Evolutionary conservation across 495 filamentous ascomycete genomes (phyloP).

Genomic region (Letharia lupina): DNA sequence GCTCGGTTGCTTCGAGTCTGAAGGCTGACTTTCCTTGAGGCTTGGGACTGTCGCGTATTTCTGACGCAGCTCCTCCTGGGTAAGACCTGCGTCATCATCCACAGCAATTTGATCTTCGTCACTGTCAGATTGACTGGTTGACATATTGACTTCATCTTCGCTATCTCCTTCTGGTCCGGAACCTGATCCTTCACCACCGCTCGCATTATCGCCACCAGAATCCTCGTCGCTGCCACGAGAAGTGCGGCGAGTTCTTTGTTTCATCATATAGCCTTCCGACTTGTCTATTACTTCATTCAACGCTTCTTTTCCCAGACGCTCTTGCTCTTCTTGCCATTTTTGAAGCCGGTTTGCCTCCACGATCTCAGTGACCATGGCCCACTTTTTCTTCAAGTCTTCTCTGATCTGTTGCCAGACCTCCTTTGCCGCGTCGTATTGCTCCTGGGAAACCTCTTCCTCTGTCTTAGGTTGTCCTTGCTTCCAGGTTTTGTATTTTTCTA

Average conservation of each 20-base stretch:
- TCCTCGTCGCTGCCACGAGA: conserved; percentile 33
- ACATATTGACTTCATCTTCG: conserved; percentile 66
- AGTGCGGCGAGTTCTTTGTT: conserved; percentile 45
- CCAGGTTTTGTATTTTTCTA: conserved; percentile 51
- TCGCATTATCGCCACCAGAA: conserved; percentile 44
- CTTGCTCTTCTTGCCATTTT: conserved; percentile 79
- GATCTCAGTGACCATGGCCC: conserved; percentile 68
- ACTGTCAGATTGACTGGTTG: conserved; percentile 50
- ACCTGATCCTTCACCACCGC: conserved; percentile 34
- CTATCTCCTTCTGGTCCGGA: conserved; percentile 26
- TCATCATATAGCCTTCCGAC: conserved; percentile 46
- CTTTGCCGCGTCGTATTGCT: conserved; percentile 38
- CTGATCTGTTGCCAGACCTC: conserved; percentile 59
- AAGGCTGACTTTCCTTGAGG: conserved; percentile 19
- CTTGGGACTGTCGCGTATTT: conserved; percentile 69
- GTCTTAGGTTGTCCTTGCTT: conserved; percentile 59
- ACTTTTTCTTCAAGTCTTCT: conserved; percentile 63
- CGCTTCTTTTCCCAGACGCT: conserved; percentile 68
- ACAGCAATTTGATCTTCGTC: conserved; percentile 43
- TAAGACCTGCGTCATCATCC: conserved; percentile 66
- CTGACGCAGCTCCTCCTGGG: conserved; percentile 63
- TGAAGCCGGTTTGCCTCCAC: conserved; percentile 63
- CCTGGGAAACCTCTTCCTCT: conserved; percentile 50
- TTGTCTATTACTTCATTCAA: conserved; percentile 77
- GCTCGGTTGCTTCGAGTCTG: background rate